Evolutionary conservation across 2,329 filamentous ascomycete species (phyloP), one percentile per base, ranked within the genome.

Genomic region (Colletotrichum shisoi): DNA sequence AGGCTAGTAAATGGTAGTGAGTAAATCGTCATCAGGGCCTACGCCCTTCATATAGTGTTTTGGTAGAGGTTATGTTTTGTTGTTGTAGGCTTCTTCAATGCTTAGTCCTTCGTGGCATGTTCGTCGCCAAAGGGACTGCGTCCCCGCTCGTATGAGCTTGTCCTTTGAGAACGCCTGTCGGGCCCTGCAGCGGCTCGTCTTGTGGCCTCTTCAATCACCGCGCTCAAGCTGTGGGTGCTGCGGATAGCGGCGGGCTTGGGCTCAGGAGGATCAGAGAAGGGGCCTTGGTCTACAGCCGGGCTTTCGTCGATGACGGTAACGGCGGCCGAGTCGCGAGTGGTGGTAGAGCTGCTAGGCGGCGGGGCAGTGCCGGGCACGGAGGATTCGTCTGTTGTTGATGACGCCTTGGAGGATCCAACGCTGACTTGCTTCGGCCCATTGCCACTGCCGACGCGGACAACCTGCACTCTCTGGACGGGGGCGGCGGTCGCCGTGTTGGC

Each of bases 61-160:
- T 21, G 31, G 48, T n/a, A 5, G 27, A 8, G 49, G 4, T 24
- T 13, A 31, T 27, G 4, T 40, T 57, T 63, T 57, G 8, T 51
- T 57, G 7, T 49, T 17, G 24, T 53, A 37, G 21, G 12, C 9
- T 37, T 37, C 37, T 48, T 40, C 9, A 4, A 3, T 39, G 19
- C 70, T 76, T 73, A 81, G 70, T 85, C 84, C 71, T 80, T 82
- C 37, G 85, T 83, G 58, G 85, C 86, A 71, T 88, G 81, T 72
- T 86, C 83, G 70, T 88, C 86, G 21, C 84, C 82, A 72, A 88
- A 88, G 1, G 85, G 86, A 71, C 84, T 86, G 65, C 73, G 73
- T 58, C 77, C 74, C 64, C 76, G 75, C 46, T 72, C 71, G 51
- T 72, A 70, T 21, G 74, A 72, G 45, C 71, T 72, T 40, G 69